phyloP scores from a whole-genome alignment of 2,329 filamentous ascomycete species.

The Sphaerulina populicola region DNA sequence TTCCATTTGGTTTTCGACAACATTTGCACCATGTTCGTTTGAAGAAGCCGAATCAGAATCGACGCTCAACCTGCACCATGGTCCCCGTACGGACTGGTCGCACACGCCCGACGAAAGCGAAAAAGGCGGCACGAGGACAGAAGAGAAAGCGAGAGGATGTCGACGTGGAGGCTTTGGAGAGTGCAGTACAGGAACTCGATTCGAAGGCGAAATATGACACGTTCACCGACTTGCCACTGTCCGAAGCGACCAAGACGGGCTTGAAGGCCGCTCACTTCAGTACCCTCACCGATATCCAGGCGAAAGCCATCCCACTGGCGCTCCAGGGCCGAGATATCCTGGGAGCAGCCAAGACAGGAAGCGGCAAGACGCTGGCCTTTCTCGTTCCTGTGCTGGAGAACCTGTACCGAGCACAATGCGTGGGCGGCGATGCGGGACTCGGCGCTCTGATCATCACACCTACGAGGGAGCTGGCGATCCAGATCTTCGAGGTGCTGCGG shows the following conservation, averaged over 20 bases:
- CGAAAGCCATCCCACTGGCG: constrained; percentile 76
- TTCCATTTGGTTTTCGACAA: neutral
- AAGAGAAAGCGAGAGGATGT: constrained; percentile 25
- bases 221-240: constrained; percentile 81
- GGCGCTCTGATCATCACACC: constrained; percentile 89
- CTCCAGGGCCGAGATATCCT: constrained; percentile 82
- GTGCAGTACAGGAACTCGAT: constrained; percentile 45
- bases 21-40: neutral
- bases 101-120: constrained; percentile 47
- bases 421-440: constrained; percentile 74
- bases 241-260: constrained; percentile 66
- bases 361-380: constrained; percentile 91
- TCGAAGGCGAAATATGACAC: constrained; percentile 53
- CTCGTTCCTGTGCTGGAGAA: constrained; percentile 87
- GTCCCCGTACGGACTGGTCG: constrained; percentile 35
- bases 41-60: neutral
- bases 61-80: constrained; percentile 12
- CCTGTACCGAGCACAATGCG: constrained; percentile 80
- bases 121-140: constrained; percentile 39
- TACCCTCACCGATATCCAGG: constrained; percentile 82
- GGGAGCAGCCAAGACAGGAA: constrained; percentile 89
- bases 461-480: constrained; percentile 87
- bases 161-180: constrained; percentile 25
- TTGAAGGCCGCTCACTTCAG: constrained; percentile 83
- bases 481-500: constrained; percentile 89